Conservation (phyloP, 352 stramenopile species). For the Pythium sp. region DNA sequence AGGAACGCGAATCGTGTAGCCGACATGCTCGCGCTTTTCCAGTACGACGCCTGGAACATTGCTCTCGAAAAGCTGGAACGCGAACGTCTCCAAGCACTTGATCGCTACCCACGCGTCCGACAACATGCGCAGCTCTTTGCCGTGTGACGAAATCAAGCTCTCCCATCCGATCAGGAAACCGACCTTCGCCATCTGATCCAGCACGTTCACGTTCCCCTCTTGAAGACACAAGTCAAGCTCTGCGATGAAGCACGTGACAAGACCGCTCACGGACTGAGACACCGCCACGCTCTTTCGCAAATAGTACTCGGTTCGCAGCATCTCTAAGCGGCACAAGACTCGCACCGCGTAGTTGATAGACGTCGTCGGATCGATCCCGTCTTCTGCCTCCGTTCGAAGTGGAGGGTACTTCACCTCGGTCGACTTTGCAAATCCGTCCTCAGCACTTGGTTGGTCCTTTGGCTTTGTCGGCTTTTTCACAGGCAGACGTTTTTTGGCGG, state of each 20-base stretch:
- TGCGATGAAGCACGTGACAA: constrained; percentile 78
- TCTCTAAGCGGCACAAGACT: constrained; percentile 66
- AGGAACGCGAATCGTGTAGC: constrained; percentile 68
- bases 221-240: constrained; percentile 76
- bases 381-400: constrained; percentile 63
- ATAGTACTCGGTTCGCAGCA: constrained; percentile 78
- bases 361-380: constrained; percentile 45
- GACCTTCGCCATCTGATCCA: constrained; percentile 68
- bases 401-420: constrained; percentile 58
- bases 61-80: constrained; percentile 68
- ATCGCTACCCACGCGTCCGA: constrained; percentile 88
- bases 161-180: constrained; percentile 93
- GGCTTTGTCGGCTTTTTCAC: constrained; percentile 38
- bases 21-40: constrained; percentile 53
- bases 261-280: constrained; percentile 77
- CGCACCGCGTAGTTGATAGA: constrained; percentile 61
- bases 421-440: constrained; percentile 21
- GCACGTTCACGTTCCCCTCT: constrained; percentile 47
- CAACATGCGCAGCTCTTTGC: constrained; percentile 95
- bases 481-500: constrained; percentile 40
- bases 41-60: constrained; percentile 47
- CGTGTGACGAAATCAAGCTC: constrained; percentile 93
- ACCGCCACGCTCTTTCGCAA: constrained; percentile 80
- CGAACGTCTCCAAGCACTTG: constrained; percentile 84
- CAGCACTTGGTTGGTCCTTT: constrained; percentile 41